A percentile compares a stretch with the other conserved stretches of the same genome.
phyloP scores from a whole-genome alignment of 75 land plant genomes.

The Chamaecyparis obtusa region DNA sequence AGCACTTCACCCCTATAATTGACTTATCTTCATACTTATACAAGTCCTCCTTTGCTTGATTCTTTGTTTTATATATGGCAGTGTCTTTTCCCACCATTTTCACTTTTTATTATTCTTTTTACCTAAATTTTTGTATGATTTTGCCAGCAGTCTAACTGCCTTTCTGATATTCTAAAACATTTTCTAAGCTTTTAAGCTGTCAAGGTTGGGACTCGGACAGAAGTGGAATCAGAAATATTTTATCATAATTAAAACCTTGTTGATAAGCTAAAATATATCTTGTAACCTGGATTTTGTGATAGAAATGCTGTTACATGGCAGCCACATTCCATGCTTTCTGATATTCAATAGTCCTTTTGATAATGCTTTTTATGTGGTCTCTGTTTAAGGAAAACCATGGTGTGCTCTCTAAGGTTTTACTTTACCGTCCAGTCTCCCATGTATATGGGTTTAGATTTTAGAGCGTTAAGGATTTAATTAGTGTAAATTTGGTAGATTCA shows the following conservation, averaged over 20 bases:
- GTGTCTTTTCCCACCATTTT: neutral
- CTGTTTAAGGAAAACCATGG: neutral
- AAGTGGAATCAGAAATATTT: neutral
- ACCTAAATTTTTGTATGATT: neutral
- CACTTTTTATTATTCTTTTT: neutral
- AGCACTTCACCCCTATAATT: neutral
- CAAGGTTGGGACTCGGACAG: neutral
- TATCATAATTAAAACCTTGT: neutral
- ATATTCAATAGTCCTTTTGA: neutral
- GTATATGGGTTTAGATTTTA: neutral
- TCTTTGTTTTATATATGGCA: neutral
- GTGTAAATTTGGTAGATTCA: neutral
- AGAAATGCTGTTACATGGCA: neutral
- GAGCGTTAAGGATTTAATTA: neutral
- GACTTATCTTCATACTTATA: too few relatives aligned
- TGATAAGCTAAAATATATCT: neutral
- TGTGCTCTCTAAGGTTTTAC: neutral
- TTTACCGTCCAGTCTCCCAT: neutral
- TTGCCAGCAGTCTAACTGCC: neutral
- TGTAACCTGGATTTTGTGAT: neutral
- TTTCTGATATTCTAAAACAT: neutral
- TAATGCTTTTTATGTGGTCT: neutral
- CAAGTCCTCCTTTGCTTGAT: neutral
- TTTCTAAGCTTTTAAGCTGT: neutral
- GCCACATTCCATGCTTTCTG: neutral